Conservation (phyloP, 2,329 filamentous ascomycete genomes). For the Colletotrichum scovillei region DNA sequence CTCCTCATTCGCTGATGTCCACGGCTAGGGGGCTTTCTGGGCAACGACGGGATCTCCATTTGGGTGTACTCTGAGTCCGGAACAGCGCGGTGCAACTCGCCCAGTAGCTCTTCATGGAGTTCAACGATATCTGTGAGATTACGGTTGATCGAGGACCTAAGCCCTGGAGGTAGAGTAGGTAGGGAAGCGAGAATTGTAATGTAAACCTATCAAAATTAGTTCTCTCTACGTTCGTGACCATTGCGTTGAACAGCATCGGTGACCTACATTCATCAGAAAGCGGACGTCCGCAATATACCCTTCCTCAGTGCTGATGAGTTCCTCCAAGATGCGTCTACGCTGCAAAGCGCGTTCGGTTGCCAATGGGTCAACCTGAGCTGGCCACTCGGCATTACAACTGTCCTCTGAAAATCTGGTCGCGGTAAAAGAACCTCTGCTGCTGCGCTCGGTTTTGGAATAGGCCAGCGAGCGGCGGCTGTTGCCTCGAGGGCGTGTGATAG, state of each 20-base stretch:
- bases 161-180: slow-evolving; percentile 70
- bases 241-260: neutral
- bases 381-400: slow-evolving; percentile 69
- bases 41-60: slow-evolving; percentile 43
- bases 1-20: slow-evolving; percentile 61
- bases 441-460: slow-evolving; percentile 70
- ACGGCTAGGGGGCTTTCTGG: slow-evolving; percentile 36
- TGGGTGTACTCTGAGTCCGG: slow-evolving; percentile 75
- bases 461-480: slow-evolving; percentile 62
- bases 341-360: slow-evolving; percentile 79
- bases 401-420: slow-evolving; percentile 73
- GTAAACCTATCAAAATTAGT: slow-evolving; percentile 67
- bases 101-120: slow-evolving; percentile 84
- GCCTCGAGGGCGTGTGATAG: slow-evolving; percentile 69
- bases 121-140: slow-evolving; percentile 85
- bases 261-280: slow-evolving; percentile 83
- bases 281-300: slow-evolving; percentile 89
- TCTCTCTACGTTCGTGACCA: slow-evolving; percentile 3
- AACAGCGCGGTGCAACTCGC: slow-evolving; percentile 76
- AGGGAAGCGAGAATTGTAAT: slow-evolving; percentile 80
- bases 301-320: slow-evolving; percentile 87
- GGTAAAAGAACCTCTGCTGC: slow-evolving; percentile 70
- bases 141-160: slow-evolving; percentile 79
- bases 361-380: slow-evolving; percentile 69
- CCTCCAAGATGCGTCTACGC: slow-evolving; percentile 83